Evolutionary conservation across 768 basidiomycete genomes (phyloP).

Genomic region (Trametes villosa): DNA sequence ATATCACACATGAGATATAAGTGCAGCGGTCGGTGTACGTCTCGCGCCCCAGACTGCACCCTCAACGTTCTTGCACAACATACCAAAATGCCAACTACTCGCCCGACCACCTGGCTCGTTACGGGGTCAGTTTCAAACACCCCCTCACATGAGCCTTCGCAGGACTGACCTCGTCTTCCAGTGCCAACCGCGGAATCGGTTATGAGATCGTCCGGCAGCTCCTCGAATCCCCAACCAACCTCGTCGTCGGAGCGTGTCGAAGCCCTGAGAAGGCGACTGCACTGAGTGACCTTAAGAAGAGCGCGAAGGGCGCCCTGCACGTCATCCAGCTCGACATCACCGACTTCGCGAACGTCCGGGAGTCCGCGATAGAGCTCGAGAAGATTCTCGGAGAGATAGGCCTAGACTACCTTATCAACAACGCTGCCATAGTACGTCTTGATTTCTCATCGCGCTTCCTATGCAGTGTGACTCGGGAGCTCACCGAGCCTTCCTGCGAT

Average conservation of each 20-base stretch:
- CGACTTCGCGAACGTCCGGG: conserved; percentile 30
- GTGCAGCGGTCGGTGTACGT: too few species aligned
- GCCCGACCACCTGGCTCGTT: conserved; percentile 4
- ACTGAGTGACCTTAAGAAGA: too few species aligned
- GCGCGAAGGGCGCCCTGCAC: too few species aligned
- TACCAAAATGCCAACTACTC: too few species aligned
- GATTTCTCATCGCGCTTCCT: too few species aligned
- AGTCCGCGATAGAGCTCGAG: conserved; percentile 27
- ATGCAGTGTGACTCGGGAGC: too few species aligned
- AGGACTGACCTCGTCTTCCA: background rate
- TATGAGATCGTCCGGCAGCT: conserved; percentile 28
- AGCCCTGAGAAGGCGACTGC: background rate
- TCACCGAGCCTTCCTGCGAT: too few species aligned
- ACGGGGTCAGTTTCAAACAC: conserved; percentile 7
- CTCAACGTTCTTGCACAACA: too few species aligned
- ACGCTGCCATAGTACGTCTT: conserved; percentile 26
- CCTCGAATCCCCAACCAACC: conserved; percentile 21
- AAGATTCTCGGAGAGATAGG: conserved; percentile 33
- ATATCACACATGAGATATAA: too few species aligned
- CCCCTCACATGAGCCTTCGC: background rate
- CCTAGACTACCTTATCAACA: conserved; percentile 46
- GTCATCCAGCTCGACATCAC: background rate
- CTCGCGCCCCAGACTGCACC: too few species aligned
- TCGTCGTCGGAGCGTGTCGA: conserved; percentile 29
- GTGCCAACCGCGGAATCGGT: too few species aligned